Evolutionary conservation across 1,284 basidiomycete species (phyloP).

Genomic region (Microbotryomycetes sp.): DNA sequence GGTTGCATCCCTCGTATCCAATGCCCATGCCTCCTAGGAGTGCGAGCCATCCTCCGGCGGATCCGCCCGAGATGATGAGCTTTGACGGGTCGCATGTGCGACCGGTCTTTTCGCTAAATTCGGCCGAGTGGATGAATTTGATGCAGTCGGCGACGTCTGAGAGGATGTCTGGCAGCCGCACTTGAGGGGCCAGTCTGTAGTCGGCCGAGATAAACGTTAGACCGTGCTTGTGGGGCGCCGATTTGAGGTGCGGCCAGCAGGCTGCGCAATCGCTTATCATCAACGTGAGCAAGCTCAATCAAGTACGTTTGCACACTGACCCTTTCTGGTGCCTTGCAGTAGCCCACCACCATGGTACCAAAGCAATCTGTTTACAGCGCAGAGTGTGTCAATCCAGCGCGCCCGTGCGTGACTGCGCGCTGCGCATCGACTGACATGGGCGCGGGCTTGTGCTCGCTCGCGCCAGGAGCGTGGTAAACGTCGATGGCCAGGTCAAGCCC

Average conservation of each 20-base stretch:
- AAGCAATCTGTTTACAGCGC: neutral
- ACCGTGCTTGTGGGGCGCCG: conserved; percentile 25
- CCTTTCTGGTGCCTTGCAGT: conserved; percentile 20
- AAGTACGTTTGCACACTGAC: neutral
- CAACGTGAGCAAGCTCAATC: neutral
- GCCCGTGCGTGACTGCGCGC: conserved; percentile 34
- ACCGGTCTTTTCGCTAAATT: conserved; percentile 18
- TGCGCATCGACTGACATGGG: conserved; percentile 35
- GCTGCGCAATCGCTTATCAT: conserved; percentile 1
- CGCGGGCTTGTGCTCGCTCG: conserved; percentile 5
- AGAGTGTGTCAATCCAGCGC: conserved; percentile 15
- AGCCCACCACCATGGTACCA: neutral
- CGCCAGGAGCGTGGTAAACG: conserved; percentile 10
- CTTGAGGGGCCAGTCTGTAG: conserved; percentile 35
- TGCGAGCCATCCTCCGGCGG: conserved; percentile 35
- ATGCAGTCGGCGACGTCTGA: conserved; percentile 25
- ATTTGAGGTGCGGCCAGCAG: conserved; percentile 25
- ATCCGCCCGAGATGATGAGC: conserved; percentile 28
- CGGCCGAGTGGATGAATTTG: conserved; percentile 20
- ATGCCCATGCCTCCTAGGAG: conserved; percentile 26
- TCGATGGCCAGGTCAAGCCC: conserved; percentile 28
- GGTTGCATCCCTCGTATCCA: conserved; percentile 29
- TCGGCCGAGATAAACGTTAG: conserved; percentile 30
- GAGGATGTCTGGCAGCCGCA: conserved; percentile 29
- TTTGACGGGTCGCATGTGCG: conserved; percentile 18